These are phyloP conservation scores for Phytophthora constricta DNA, from an alignment of 352 stramenopile species.

Conservation along the genomic window DNA sequence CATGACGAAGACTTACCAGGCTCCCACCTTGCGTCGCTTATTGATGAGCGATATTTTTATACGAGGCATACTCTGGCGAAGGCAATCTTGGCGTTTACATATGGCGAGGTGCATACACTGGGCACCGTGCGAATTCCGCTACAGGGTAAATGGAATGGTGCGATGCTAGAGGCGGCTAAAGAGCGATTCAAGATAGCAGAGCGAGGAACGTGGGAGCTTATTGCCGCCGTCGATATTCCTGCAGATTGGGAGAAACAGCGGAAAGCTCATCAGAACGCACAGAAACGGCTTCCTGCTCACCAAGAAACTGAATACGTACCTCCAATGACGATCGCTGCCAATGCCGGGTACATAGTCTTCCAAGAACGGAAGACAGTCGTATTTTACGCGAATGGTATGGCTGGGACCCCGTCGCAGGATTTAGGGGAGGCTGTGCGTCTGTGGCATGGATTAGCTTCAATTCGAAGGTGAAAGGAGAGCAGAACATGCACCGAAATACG, in stretches of 20 bases:
- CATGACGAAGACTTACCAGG: background rate
- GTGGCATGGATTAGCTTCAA: background rate
- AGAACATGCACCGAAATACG: background rate
- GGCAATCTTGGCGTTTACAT: background rate
- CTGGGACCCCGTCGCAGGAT: background rate
- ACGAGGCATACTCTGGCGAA: constrained; percentile 1
- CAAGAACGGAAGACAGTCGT: background rate
- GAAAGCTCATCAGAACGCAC: background rate
- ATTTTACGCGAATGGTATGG: background rate
- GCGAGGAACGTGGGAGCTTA: background rate
- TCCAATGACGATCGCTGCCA: background rate
- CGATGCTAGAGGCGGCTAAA: background rate
- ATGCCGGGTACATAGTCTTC: background rate
- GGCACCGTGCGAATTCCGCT: background rate
- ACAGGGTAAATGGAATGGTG: background rate
- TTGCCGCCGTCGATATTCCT: background rate
- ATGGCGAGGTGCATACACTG: background rate
- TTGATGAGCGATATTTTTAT: constrained; percentile 5
- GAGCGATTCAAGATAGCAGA: background rate
- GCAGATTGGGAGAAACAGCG: background rate
- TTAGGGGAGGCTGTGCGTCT: background rate
- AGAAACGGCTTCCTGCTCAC: background rate
- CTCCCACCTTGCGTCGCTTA: background rate
- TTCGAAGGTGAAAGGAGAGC: background rate
- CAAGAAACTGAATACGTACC: background rate